These are phyloP conservation scores for Talaromyces piceae DNA, from an alignment of 2,329 filamentous ascomycete genomes.

Conservation along the genomic window DNA sequence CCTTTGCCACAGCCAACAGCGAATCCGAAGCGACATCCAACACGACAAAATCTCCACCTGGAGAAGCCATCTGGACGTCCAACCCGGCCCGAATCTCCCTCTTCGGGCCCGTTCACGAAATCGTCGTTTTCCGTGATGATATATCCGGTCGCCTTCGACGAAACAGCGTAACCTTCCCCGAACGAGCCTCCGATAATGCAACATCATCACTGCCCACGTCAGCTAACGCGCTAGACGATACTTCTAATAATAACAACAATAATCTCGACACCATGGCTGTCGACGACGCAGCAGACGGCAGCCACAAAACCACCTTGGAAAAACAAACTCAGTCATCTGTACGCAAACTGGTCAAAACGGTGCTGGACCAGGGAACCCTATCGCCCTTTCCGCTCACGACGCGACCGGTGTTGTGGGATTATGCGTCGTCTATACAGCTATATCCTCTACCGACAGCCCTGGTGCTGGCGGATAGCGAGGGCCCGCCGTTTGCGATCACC, in stretches of 20 bases:
- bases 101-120: conserved; percentile 81
- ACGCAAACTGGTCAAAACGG: conserved; percentile 81
- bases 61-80: conserved; percentile 77
- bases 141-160: conserved; percentile 71
- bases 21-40: conserved; percentile 54
- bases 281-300: background rate
- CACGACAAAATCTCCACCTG: conserved; percentile 47
- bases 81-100: conserved; percentile 77
- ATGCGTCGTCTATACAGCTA: conserved; percentile 64
- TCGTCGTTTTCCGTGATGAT: conserved; percentile 82
- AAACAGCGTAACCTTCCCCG: conserved; percentile 51
- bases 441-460: conserved; percentile 84
- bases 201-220: background rate
- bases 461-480: conserved; percentile 73
- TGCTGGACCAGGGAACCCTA: conserved; percentile 84
- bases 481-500: conserved; percentile 74
- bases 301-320: background rate
- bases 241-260: no score
- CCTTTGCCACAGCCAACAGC: conserved; percentile 69
- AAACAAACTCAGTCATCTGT: conserved; percentile 31
- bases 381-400: conserved; percentile 75
- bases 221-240: background rate
- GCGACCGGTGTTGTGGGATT: conserved; percentile 87
- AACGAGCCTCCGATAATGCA: background rate
- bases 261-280: conserved; percentile 2